A percentile compares a stretch with the other conserved stretches of the same genome.
Conservation (phyloP, 2,329 filamentous ascomycete species). For the Pezicula carpinea region DNA sequence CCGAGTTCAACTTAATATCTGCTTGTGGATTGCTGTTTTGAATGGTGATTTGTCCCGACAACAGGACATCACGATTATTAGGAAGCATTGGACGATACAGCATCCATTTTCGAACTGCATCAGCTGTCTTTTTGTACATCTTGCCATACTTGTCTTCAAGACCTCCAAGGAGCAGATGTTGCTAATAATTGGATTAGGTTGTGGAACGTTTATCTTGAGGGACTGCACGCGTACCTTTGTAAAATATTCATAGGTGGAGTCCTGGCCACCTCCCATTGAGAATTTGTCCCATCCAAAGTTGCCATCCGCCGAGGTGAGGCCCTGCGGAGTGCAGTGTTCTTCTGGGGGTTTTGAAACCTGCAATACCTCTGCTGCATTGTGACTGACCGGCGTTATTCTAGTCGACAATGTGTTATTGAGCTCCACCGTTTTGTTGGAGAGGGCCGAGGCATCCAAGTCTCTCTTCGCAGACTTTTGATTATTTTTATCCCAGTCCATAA, state of each 20-base stretch:
- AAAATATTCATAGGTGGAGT: conserved; percentile 70
- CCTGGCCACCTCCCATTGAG: conserved; percentile 60
- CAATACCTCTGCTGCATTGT: no score
- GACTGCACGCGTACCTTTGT: conserved; percentile 50
- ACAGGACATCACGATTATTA: conserved; percentile 63
- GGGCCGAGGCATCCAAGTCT: background rate
- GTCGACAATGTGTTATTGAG: conserved; percentile 11
- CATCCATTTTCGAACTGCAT: conserved; percentile 66
- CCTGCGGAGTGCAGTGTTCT: conserved; percentile 51
- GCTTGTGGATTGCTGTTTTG: conserved; percentile 35
- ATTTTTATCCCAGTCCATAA: conserved; percentile 19
- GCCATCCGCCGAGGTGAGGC: conserved; percentile 41
- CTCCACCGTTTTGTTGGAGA: conserved; percentile 1
- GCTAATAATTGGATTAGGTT: conserved; percentile 29
- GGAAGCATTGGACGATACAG: conserved; percentile 75
- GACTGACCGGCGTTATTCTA: background rate
- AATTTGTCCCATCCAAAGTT: conserved; percentile 40
- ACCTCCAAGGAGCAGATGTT: conserved; percentile 75
- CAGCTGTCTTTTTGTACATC: conserved; percentile 65
- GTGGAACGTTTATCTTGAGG: background rate
- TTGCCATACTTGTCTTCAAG: conserved; percentile 65
- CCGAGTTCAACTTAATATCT: conserved; percentile 35
- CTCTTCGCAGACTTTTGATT: conserved; percentile 14
- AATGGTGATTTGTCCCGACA: conserved; percentile 60
- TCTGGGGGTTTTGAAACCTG: no score